Conservation (phyloP, 208 protist genomes). For the Leishmania aethiopica region DNA sequence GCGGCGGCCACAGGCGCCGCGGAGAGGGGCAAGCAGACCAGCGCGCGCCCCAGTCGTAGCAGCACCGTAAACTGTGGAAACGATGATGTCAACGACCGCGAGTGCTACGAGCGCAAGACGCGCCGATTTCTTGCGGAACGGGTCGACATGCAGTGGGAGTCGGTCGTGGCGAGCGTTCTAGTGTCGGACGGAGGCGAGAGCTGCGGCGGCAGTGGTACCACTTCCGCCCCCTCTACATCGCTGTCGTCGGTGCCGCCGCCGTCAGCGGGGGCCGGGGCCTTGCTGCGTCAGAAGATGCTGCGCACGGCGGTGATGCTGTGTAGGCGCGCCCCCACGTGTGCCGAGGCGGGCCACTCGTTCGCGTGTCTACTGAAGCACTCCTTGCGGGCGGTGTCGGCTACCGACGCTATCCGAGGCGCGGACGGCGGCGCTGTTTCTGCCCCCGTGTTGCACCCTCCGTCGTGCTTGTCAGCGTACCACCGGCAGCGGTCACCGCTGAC, state of each 20-base stretch:
- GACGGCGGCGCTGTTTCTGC: not conserved
- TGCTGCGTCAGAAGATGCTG: constrained; percentile 22
- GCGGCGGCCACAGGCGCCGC: not conserved
- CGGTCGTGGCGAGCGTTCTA: constrained; percentile 22
- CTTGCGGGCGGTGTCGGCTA: constrained; percentile 23
- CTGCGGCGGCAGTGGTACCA: constrained; percentile 1
- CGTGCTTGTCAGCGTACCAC: not conserved
- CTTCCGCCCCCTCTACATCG: not conserved
- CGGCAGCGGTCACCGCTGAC: not conserved
- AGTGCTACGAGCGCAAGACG: constrained; percentile 31
- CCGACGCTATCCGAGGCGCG: constrained; percentile 20
- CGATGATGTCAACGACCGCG: constrained; percentile 14
- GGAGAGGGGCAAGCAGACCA: not conserved
- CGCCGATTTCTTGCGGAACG: constrained; percentile 15
- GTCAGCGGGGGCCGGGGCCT: not conserved
- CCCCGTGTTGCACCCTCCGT: not conserved
- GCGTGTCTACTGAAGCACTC: constrained; percentile 32
- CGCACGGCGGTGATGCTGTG: constrained; percentile 33
- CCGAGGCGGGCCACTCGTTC: constrained; percentile 30
- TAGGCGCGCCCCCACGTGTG: constrained; percentile 11
- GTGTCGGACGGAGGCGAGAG: constrained; percentile 1
- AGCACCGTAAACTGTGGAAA: not conserved
- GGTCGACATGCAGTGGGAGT: constrained; percentile 32
- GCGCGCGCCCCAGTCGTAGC: not conserved
- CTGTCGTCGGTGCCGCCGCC: not conserved